Base-by-base conservation (phyloP, 345 rosid species). In the Eutrema yunnanense region DNA sequence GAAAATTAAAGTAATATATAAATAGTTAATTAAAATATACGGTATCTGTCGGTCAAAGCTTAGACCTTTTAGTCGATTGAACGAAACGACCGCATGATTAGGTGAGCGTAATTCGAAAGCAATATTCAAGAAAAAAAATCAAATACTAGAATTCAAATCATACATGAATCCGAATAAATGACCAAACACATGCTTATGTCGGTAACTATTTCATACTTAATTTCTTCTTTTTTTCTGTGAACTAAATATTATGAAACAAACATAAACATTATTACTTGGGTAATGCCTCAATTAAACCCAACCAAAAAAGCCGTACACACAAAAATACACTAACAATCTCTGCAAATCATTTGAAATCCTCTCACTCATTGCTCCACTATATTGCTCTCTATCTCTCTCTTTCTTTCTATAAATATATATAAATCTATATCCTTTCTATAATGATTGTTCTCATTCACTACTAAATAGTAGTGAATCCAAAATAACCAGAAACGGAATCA, bases 401-500 rank as follows among this genome's bases (percentile, higher is more conserved):
- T 22, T 22, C 26, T 22, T 22, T 22, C 26, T 22, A 22, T 22
- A 22, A 22, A 52, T 67, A 51, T 40, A 67, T 42, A 57, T 34
- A 52, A 26, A 19, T 19, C 37, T 56, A 62, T 44, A 51, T 64
- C 48, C 38, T 48, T 61, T 76, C 74, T 76, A 76, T 55, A 69
- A 38, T 38, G 56, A 76, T 70, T 76, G 71, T 37, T 62, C 66
- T 55, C 33, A 47, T 54, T 68, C 73, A 75, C 57, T 75, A 59
- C 53, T 42, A 52, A 48, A 30, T 50, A 65, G 77, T 30, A 58
- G 19, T 73, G 61, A 73, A 49, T 51, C 47, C 55, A 47, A 62
- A 37, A 32, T 54, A 69, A 53, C 2, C 79, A 70, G 57, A 69
- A 69, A 37, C 19, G 11, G 33, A 52, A 49, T 22, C 65, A 42